phyloP scores from a whole-genome alignment of 768 basidiomycete species.

The Tulasnella sp. region DNA sequence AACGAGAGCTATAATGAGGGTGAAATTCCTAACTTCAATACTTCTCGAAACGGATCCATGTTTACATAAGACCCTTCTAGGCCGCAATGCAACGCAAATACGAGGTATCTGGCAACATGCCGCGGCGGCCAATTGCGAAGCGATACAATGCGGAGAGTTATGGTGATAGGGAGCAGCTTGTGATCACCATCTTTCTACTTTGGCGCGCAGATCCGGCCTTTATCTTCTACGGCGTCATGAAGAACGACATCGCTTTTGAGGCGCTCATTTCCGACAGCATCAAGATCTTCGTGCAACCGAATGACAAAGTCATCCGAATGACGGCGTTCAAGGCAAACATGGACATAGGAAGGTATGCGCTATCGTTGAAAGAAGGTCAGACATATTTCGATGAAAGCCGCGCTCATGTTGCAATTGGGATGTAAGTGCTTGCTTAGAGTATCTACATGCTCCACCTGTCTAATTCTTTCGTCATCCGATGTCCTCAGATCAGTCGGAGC shows the following conservation, averaged over 20 bases:
- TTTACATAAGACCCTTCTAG: not conserved
- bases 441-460: not conserved
- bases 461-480: not conserved
- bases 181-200: conserved; percentile 56
- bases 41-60: too few relatives aligned
- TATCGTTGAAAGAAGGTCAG: conserved; percentile 4
- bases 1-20: conserved; percentile 47
- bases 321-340: not conserved
- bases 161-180: conserved; percentile 46
- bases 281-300: conserved; percentile 12
- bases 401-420: not conserved
- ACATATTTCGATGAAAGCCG: conserved; percentile 11
- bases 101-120: conserved; percentile 22
- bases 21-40: conserved; percentile 23
- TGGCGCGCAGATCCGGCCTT: conserved; percentile 52
- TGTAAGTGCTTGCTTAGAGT: not conserved
- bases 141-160: conserved; percentile 29
- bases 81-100: conserved; percentile 3
- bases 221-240: conserved; percentile 38
- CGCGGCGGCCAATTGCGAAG: conserved; percentile 50
- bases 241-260: conserved; percentile 31
- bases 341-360: conserved; percentile 1
- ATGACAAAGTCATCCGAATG: conserved; percentile 13
- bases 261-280: conserved; percentile 25
- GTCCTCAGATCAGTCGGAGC: not conserved